Evolutionary conservation across 768 basidiomycete genomes (phyloP).

Genomic region (Phaeolepiota aurea): DNA sequence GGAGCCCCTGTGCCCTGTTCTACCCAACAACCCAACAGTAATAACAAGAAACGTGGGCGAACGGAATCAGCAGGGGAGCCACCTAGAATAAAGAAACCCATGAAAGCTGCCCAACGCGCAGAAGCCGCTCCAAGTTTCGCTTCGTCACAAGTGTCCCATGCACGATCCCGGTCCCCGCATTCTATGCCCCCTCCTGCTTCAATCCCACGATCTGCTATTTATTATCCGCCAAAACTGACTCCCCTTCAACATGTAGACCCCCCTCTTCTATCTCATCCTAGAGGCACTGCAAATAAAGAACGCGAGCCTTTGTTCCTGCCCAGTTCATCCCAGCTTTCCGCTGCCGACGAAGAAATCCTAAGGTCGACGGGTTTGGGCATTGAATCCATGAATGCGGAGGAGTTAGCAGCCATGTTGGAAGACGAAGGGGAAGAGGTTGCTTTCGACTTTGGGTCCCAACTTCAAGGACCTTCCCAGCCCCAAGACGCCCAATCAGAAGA

Average conservation of each 20-base stretch:
- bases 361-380: slow-evolving; percentile 57
- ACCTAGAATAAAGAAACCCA: slow-evolving; percentile 39
- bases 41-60: slow-evolving; percentile 34
- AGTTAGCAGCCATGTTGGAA: slow-evolving; percentile 52
- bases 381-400: slow-evolving; percentile 56
- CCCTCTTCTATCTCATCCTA: slow-evolving; percentile 12
- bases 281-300: slow-evolving; percentile 8
- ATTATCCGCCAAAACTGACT: slow-evolving; percentile 1
- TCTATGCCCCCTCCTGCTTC: slow-evolving; percentile 33
- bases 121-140: slow-evolving; percentile 6
- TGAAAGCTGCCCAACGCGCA: slow-evolving; percentile 39
- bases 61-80: slow-evolving; percentile 31
- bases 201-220: slow-evolving; percentile 4
- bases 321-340: slow-evolving; percentile 50
- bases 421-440: slow-evolving; percentile 51
- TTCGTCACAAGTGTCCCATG: slow-evolving; percentile 5
- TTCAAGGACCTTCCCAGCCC: slow-evolving; percentile 2
- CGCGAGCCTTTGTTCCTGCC: slow-evolving; percentile 39
- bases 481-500: slow-evolving; percentile 15
- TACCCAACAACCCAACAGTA: slow-evolving; percentile 15
- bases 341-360: slow-evolving; percentile 42
- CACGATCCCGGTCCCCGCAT: slow-evolving; percentile 17
- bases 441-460: slow-evolving; percentile 25
- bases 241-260: slow-evolving; percentile 6
- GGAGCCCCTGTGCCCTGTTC: slow-evolving; percentile 20